These are phyloP conservation scores for Monilinia laxa DNA, from an alignment of 2,329 filamentous ascomycete species.

Conservation along the genomic window DNA sequence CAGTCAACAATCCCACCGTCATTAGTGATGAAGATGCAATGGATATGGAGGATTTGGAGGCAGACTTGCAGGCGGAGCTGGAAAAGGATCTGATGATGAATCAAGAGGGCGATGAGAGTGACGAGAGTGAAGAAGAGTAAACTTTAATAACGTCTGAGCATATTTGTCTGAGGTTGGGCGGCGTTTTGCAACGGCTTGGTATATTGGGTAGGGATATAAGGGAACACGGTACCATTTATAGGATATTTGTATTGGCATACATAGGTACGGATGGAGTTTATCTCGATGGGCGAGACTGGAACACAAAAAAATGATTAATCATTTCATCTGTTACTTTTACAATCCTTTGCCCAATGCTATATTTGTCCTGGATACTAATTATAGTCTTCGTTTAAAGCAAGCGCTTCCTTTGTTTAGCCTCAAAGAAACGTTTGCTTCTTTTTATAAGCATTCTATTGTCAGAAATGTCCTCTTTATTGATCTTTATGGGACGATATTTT, in stretches of 20 bases:
- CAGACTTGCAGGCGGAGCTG: conserved; percentile 39
- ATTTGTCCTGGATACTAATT: too few relatives aligned
- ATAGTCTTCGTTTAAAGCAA: conserved; percentile 8
- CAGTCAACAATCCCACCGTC: conserved; percentile 44
- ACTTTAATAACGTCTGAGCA: neutral
- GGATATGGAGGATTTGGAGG: conserved; percentile 39
- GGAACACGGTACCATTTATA: neutral
- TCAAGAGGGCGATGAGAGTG: conserved; percentile 33
- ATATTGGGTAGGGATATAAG: neutral
- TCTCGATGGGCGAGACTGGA: neutral
- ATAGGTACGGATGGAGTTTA: neutral
- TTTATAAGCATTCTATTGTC: neutral
- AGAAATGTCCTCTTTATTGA: neutral
- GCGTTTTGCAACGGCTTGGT: neutral
- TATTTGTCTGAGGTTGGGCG: neutral
- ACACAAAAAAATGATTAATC: neutral
- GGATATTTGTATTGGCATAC: conserved; percentile 9
- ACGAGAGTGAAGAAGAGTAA: conserved; percentile 42
- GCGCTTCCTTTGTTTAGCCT: neutral
- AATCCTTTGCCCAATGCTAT: neutral
- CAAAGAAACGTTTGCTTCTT: neutral
- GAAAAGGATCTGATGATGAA: conserved; percentile 16
- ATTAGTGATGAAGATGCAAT: conserved; percentile 38
- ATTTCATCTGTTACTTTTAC: neutral
- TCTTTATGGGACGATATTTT: neutral